Evolutionary conservation across 2,329 filamentous ascomycete species (phyloP), one percentile per base, ranked within the genome.

Genomic region (Aspergillus eucalypticola): DNA sequence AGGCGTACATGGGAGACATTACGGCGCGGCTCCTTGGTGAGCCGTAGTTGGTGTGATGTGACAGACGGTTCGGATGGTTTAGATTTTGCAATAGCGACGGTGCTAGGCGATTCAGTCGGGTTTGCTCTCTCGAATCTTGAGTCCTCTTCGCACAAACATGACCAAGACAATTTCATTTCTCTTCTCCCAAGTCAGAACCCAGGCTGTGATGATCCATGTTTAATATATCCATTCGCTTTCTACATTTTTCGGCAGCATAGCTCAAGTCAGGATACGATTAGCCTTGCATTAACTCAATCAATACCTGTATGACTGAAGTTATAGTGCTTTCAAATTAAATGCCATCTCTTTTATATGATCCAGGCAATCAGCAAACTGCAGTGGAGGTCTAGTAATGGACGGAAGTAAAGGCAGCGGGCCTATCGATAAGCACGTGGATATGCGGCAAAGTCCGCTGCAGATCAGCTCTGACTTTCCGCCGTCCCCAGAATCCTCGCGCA

Each of bases 1-100:
- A 95, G 69, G 92, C 89, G 1, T 93, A 92, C 67, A 91, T 96
- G 85, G 92, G 91, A 3, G 92, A 96, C 67, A 89, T 98, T 64
- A 96, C 91, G 0, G 91, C 92, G 17, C 84, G 90, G 60, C 84
- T 98, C 6, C 86, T 97, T 35, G 90, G 90, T 39, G 93, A 97
- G 76, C 84, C 86, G 72, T 88, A 76, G 77, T 46, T 54, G 41
- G 64, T 41, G 27, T 32, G 29, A 7, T 6, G 19, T 27, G 49
- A 63, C 57, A 60, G 49, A 60, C 60, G 54, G 59, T 50, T 50
- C 44, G 50, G 41, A 44, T 56, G 17, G 51, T 61, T 63, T 59
- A 63, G 60, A 61, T 52, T 57, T 62, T 59, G 60, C 61, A 60
- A 66, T 64, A 64, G 68, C 67, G 62, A 69, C 58, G 71, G 71